phyloP scores from a whole-genome alignment of 768 basidiomycete species.

The Tylopilus sp. region DNA sequence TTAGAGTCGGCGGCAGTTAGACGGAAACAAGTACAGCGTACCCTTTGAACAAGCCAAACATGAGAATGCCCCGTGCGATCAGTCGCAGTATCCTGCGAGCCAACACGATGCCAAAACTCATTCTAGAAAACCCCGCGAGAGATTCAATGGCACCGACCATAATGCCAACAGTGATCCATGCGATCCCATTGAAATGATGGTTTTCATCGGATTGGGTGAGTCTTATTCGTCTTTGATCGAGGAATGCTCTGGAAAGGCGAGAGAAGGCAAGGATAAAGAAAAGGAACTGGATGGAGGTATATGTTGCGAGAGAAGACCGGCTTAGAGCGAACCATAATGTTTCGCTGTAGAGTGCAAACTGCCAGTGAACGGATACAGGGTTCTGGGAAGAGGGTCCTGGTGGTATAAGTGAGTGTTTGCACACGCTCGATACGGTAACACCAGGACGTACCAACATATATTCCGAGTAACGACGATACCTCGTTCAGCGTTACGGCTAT shows the following conservation, averaged over 20 bases:
- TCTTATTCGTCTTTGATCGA: conserved; percentile 53
- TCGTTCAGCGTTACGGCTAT: conserved; percentile 53
- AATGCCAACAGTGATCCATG: conserved; percentile 61
- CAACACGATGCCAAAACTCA: conserved; percentile 50
- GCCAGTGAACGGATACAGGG: conserved; percentile 35
- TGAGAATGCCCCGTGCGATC: conserved; percentile 49
- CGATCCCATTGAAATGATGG: conserved; percentile 54
- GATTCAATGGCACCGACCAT: conserved; percentile 65
- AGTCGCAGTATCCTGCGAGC: conserved; percentile 58
- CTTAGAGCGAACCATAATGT: conserved; percentile 56
- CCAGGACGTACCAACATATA: conserved; percentile 47
- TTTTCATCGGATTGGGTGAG: conserved; percentile 40
- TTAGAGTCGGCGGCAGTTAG: neutral
- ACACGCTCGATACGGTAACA: neutral
- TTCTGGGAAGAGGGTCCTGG: conserved; percentile 8
- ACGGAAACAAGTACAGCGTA: conserved; percentile 31
- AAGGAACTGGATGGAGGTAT: conserved; percentile 54
- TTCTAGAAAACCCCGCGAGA: conserved; percentile 55
- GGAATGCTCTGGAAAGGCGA: conserved; percentile 48
- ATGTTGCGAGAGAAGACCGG: conserved; percentile 55
- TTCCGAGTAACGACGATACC: conserved; percentile 61
- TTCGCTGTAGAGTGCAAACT: conserved; percentile 37
- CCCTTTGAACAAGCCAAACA: conserved; percentile 69
- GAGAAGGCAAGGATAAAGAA: conserved; percentile 58
- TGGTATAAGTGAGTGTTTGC: conserved; percentile 2